Evolutionary conservation across 345 rosid species (phyloP).

Genomic region (Citrus cavaleriei): DNA sequence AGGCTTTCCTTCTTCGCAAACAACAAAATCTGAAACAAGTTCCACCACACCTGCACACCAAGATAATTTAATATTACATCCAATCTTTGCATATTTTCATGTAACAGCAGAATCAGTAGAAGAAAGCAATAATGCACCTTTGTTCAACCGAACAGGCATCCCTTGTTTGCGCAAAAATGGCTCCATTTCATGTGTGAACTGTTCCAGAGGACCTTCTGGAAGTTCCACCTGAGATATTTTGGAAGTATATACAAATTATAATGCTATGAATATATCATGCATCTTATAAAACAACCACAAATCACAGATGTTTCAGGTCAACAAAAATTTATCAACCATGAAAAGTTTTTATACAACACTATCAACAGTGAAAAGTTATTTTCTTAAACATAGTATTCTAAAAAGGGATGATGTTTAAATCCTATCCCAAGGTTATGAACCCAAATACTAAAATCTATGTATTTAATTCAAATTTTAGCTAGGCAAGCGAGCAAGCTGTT

Average conservation of each 20-base stretch:
- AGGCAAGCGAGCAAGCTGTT: not conserved
- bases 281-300: not conserved
- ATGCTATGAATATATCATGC: not conserved
- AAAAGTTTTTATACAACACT: not conserved
- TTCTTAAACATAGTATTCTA: not conserved
- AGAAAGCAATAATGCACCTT: constrained; percentile 39
- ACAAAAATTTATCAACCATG: not conserved
- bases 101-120: not conserved
- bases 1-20: constrained; percentile 89
- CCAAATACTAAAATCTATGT: not conserved
- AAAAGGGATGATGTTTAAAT: not conserved
- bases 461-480: not conserved
- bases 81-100: not conserved
- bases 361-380: not conserved
- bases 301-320: not conserved
- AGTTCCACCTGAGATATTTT: constrained; percentile 66
- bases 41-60: constrained; percentile 72
- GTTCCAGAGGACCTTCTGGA: constrained; percentile 78
- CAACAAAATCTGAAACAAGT: constrained; percentile 79
- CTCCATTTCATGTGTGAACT: constrained; percentile 98
- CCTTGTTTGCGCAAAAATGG: constrained; percentile 91
- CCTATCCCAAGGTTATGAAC: not conserved
- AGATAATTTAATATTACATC: not conserved
- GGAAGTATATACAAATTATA: not conserved
- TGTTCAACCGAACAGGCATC: constrained; percentile 92